Percentiles rank a stretch among this genome's conserved stretches.
Conservation (phyloP, 176 grass and related monocot genomes). For the Raddia guianensis region DNA sequence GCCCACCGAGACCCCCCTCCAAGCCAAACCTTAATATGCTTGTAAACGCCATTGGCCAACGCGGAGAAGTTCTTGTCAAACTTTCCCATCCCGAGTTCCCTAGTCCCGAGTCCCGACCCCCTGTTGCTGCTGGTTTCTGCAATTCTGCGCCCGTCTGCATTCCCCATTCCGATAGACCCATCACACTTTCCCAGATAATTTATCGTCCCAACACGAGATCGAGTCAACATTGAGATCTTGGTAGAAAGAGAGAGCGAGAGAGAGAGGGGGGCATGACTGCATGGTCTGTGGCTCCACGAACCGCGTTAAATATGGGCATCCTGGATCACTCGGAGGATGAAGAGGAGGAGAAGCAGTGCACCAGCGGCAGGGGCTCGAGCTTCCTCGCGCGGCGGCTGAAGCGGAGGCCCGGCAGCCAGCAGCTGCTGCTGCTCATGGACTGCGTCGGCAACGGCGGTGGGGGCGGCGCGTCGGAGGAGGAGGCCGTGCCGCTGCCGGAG, state of each 20-base stretch:
- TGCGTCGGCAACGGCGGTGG: slow-evolving; percentile 32
- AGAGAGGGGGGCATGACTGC: background rate
- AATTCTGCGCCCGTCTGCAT: background rate
- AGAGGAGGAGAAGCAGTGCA: slow-evolving; percentile 23
- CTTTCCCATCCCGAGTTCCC: background rate
- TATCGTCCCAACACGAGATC: slow-evolving; percentile 33
- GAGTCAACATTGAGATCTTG: slow-evolving; percentile 4
- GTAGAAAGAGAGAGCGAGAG: background rate
- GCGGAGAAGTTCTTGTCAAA: slow-evolving; percentile 10
- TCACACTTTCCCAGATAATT: background rate
- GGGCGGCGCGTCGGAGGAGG: slow-evolving; percentile 44
- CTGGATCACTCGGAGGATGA: slow-evolving; percentile 42
- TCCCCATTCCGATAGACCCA: background rate
- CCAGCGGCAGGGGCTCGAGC: background rate
- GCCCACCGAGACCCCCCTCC: no score
- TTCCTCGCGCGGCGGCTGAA: slow-evolving; percentile 29
- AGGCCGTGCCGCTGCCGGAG: slow-evolving; percentile 64
- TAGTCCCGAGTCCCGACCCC: background rate
- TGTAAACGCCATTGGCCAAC: background rate
- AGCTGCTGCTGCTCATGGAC: slow-evolving; percentile 57
- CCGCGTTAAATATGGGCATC: slow-evolving; percentile 41
- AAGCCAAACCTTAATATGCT: background rate
- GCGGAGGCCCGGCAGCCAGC: slow-evolving; percentile 29
- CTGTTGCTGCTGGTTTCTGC: slow-evolving; percentile 15
- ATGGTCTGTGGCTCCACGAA: slow-evolving; percentile 40